Conservation (phyloP, 345 rosid species). For the Aurinia saxatilis region DNA sequence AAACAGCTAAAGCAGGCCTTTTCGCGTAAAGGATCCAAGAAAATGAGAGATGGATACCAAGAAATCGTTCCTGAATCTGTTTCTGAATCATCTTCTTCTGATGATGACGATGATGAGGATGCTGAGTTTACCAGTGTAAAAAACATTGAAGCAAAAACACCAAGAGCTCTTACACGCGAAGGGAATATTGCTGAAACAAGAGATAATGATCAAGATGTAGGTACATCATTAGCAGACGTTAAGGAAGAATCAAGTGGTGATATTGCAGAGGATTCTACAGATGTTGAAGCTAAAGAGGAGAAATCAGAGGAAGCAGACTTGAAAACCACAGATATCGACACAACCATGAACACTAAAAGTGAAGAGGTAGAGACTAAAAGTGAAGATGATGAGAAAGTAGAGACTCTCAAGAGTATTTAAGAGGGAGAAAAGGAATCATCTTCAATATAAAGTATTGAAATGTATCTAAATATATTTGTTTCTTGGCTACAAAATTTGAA, state of each 20-base stretch:
- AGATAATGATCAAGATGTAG: slow-evolving; percentile 21
- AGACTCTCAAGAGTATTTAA: background rate
- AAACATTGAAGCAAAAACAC: slow-evolving; percentile 9
- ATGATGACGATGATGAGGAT: slow-evolving; percentile 27
- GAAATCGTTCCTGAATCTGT: slow-evolving; percentile 37
- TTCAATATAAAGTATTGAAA: slow-evolving; percentile 1
- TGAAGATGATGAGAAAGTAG: slow-evolving; percentile 13
- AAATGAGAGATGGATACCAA: slow-evolving; percentile 1
- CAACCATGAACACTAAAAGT: slow-evolving; percentile 1
- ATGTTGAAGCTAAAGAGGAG: slow-evolving; percentile 21
- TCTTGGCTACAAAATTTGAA: background rate
- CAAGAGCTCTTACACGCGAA: slow-evolving; percentile 27
- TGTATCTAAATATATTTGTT: slow-evolving; percentile 9
- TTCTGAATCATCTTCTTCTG: slow-evolving; percentile 16
- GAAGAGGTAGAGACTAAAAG: slow-evolving; percentile 9
- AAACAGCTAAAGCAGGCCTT: slow-evolving; percentile 48
- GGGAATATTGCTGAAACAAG: slow-evolving; percentile 22
- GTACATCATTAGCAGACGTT: slow-evolving; percentile 18
- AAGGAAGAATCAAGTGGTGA: slow-evolving; percentile 13
- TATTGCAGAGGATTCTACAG: slow-evolving; percentile 4
- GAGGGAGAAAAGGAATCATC: slow-evolving; percentile 5
- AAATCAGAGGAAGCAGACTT: slow-evolving; percentile 18
- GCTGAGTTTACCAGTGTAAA: background rate
- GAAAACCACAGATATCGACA: slow-evolving; percentile 5
- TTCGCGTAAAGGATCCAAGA: slow-evolving; percentile 61